Evolutionary conservation across 441 rosid species (phyloP).

Genomic region (Adansonia madagascariensis): DNA sequence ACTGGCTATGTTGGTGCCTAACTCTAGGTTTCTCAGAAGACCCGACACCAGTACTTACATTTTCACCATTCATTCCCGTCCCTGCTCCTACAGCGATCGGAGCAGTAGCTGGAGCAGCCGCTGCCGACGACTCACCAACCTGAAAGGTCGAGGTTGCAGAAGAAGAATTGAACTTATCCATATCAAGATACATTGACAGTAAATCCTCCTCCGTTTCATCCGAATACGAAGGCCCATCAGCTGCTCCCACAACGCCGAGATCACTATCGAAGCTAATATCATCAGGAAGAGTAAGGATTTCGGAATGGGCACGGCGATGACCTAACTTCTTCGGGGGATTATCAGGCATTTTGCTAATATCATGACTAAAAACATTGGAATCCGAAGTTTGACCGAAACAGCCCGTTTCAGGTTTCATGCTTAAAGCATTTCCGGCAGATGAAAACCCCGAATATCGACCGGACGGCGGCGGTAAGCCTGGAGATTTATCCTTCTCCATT

Average conservation of each 20-base stretch:
- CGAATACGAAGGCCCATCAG: slow-evolving; percentile 82
- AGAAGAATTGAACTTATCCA: slow-evolving; percentile 88
- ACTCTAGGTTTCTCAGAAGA: slow-evolving; percentile 60
- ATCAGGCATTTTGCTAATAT: slow-evolving; percentile 88
- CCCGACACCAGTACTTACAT: slow-evolving; percentile 40
- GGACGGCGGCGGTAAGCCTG: slow-evolving; percentile 69
- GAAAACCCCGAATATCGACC: slow-evolving; percentile 68
- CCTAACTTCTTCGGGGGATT: slow-evolving; percentile 84
- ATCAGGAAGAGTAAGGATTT: slow-evolving; percentile 93
- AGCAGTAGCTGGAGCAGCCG: slow-evolving; percentile 30
- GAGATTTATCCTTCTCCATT: slow-evolving; percentile 84
- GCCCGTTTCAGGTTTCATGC: neutral
- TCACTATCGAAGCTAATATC: slow-evolving; percentile 94
- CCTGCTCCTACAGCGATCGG: slow-evolving; percentile 19
- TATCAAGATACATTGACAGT: slow-evolving; percentile 83
- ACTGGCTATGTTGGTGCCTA: slow-evolving; percentile 94
- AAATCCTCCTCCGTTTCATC: slow-evolving; percentile 94
- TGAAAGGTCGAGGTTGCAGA: slow-evolving; percentile 73
- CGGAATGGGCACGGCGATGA: slow-evolving; percentile 95
- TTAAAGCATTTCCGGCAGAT: slow-evolving; percentile 36
- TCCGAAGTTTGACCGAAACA: slow-evolving; percentile 51
- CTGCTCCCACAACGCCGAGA: slow-evolving; percentile 83
- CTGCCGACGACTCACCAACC: slow-evolving; percentile 58
- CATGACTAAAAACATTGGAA: slow-evolving; percentile 68
- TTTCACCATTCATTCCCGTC: slow-evolving; percentile 22